phyloP scores from a whole-genome alignment of 208 protist genomes.

The Phytomonas sp. region DNA sequence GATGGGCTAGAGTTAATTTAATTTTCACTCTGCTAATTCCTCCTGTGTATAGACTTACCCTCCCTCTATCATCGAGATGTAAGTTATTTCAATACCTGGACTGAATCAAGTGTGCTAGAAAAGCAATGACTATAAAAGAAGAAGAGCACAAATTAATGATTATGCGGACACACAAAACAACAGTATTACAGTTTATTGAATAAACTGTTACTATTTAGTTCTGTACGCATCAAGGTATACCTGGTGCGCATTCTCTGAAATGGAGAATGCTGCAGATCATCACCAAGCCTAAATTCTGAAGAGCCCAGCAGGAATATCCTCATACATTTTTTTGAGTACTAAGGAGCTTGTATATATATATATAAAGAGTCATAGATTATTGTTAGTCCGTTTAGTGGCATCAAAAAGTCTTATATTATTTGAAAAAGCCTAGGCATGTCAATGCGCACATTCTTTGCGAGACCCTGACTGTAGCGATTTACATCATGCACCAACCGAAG shows the following conservation, averaged over 20 bases:
- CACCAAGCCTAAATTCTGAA: not conserved
- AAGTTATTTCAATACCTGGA: no score
- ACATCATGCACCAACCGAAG: not conserved
- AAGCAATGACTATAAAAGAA: not conserved
- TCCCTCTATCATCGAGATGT: no score
- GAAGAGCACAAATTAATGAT: not conserved
- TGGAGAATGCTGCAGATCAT: not conserved
- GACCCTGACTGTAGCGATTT: not conserved
- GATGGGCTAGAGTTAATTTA: not conserved
- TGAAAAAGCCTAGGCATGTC: not conserved
- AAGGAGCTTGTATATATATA: no score
- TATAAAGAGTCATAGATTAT: no score
- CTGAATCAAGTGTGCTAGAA: conserved; percentile 8
- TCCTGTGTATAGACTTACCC: no score
- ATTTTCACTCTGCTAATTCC: not conserved
- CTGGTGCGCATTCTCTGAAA: not conserved
- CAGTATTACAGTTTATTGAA: not conserved
- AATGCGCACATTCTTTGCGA: not conserved
- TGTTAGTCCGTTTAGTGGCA: no score
- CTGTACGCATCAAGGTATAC: not conserved
- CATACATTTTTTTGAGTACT: not conserved
- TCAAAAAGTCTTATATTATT: no score
- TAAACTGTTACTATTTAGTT: not conserved
- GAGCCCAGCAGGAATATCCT: not conserved
- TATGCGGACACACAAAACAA: not conserved